Base-by-base conservation (phyloP, 129 eudicot species). In the Tanacetum coccineum region DNA sequence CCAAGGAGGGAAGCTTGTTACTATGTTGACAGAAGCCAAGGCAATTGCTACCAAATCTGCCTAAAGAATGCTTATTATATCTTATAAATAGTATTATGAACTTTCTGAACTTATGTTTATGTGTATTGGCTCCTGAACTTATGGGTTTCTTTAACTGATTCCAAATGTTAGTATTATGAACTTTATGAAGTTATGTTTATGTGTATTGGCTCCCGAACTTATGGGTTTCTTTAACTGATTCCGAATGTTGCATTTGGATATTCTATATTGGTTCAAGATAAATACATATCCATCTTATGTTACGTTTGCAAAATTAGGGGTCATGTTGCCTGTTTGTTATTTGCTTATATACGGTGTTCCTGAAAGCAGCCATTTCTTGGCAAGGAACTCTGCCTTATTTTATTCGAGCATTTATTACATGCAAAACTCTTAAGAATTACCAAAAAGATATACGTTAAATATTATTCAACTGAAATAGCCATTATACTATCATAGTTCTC, bases 1-100 rank as follows among this genome's bases (percentile, higher is more conserved):
- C 78, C 36, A 79, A 73, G 64, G 63, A 63, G 92, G 87, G 54
- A 81, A 85, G 79, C 96, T 88, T 39, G 84, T 85, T 54, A 85
- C 96, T 5, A 36, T 85, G 81, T 77, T 88, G 71, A 71, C 84
- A 4, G 96, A 88, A 69, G 93, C 87, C 61, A 81, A 82, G 71
- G 96, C 96, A 13, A 45, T 88, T 32, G 54, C 78, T 46, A 21
- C 79, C 66, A 74, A 75, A 62, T 70, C 81, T 61, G 53, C 71
- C 20, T 78, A 66, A 76, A 47, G 14, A 67, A 28, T 18, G 39
- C 58, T 53, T 62, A 60, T 71, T 76, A 28, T 21, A 36, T 45
- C 20, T 56, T 48, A 64, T 32, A 64, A 71, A 47, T 45, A 46
- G 3, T 61, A 22, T 72, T 13, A 18, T 72, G 11, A 72, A 80